Evolutionary conservation across 148 eudicot genomes (phyloP).

Genomic region (Agrostemma githago): DNA sequence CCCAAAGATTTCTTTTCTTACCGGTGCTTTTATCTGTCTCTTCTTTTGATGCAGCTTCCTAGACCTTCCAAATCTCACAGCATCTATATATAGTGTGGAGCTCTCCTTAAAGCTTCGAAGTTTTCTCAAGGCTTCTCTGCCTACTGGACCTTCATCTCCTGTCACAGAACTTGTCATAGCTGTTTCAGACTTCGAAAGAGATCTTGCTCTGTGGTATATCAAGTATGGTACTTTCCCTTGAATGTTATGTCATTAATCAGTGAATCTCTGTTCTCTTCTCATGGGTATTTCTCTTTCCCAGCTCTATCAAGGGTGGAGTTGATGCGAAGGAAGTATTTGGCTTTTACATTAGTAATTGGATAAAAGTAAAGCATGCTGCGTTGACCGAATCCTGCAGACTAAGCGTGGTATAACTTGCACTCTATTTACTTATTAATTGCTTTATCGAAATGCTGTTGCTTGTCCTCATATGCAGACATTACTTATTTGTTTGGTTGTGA

Average conservation of each 20-base stretch:
- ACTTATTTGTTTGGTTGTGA: not conserved
- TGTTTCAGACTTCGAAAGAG: constrained; percentile 35
- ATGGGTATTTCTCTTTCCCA: constrained; percentile 14
- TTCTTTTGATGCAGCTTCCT: constrained; percentile 28
- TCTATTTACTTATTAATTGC: constrained; percentile 6
- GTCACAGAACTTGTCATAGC: constrained; percentile 33
- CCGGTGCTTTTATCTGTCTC: not conserved
- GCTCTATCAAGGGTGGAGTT: constrained; percentile 37
- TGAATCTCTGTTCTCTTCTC: not conserved
- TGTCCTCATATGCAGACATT: no score
- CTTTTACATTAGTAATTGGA: constrained; percentile 34
- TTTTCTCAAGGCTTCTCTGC: constrained; percentile 35
- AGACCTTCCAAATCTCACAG: constrained; percentile 40
- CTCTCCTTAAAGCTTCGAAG: constrained; percentile 25
- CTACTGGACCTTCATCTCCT: constrained; percentile 28
- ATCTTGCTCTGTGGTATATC: constrained; percentile 39
- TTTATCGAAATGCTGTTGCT: no score
- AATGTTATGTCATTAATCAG: not conserved
- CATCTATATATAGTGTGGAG: constrained; percentile 36
- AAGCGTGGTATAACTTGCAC: constrained; percentile 24
- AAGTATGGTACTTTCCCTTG: constrained; percentile 21
- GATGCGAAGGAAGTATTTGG: constrained; percentile 34
- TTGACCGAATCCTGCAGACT: constrained; percentile 31
- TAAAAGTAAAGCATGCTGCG: constrained; percentile 33
- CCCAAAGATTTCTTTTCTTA: constrained; percentile 13